phyloP scores from a whole-genome alignment of 2,329 filamentous ascomycete species.

The Phialophora verrucosa region DNA sequence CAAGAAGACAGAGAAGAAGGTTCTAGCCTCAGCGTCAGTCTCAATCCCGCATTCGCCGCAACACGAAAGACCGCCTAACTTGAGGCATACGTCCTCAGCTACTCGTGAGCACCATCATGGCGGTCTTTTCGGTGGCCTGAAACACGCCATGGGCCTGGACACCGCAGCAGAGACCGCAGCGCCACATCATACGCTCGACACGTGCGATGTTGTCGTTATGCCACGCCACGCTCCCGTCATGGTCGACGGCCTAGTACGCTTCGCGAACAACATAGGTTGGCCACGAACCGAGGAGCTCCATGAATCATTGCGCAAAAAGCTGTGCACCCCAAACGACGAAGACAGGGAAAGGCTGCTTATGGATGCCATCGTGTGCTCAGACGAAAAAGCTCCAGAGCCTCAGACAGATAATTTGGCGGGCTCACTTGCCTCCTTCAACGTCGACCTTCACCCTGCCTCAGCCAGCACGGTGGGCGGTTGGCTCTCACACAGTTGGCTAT shows the following conservation, averaged over 20 bases:
- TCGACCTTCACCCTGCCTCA: slow-evolving; percentile 33
- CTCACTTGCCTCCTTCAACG: slow-evolving; percentile 23
- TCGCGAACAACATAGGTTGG: slow-evolving; percentile 41
- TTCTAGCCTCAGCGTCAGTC: background rate
- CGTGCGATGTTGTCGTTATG: slow-evolving; percentile 34
- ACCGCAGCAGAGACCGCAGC: background rate
- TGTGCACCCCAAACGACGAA: slow-evolving; percentile 32
- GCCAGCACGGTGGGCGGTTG: slow-evolving; percentile 54
- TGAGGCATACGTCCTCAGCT: slow-evolving; percentile 11
- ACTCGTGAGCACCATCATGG: slow-evolving; percentile 18
- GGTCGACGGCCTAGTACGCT: slow-evolving; percentile 40
- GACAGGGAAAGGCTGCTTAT: slow-evolving; percentile 33
- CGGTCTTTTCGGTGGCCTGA: slow-evolving; percentile 27
- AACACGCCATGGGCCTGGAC: slow-evolving; percentile 19
- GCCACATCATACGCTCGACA: slow-evolving; percentile 16
- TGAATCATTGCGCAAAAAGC: slow-evolving; percentile 33
- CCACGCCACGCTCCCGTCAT: slow-evolving; percentile 35
- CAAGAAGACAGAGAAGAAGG: slow-evolving; percentile 28
- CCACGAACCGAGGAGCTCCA: slow-evolving; percentile 38
- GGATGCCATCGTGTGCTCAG: slow-evolving; percentile 26
- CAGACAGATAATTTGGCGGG: slow-evolving; percentile 12
- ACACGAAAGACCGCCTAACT: slow-evolving; percentile 7
- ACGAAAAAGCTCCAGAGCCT: background rate
- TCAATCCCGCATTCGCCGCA: background rate
- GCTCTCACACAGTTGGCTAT: slow-evolving; percentile 62